These are phyloP conservation scores for Oleoguttula mirabilis DNA, from an alignment of 495 filamentous ascomycete genomes.

Conservation along the genomic window DNA sequence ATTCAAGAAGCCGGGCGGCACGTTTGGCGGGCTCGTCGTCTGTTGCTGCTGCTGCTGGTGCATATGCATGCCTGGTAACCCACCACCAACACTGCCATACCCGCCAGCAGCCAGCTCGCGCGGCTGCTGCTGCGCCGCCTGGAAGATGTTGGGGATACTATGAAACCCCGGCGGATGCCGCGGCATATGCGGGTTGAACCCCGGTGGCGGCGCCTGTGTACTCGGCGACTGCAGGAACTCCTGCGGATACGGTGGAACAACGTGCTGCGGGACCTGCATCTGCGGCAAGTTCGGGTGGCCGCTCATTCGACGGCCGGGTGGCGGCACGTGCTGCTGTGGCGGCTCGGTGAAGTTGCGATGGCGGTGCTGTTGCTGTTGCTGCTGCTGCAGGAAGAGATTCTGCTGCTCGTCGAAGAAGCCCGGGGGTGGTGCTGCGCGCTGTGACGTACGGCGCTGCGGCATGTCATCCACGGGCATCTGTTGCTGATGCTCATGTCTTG, in stretches of 20 bases:
- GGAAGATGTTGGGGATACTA: conserved; percentile 16
- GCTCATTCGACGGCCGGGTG: conserved; percentile 12
- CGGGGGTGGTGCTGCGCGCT: conserved; percentile 18
- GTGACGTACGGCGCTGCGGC: conserved; percentile 14
- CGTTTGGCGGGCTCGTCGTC: conserved; percentile 4
- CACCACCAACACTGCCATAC: neutral
- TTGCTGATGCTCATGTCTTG: conserved; percentile 2
- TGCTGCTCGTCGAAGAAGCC: conserved; percentile 19
- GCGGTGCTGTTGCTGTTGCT: neutral
- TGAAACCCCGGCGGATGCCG: conserved; percentile 17
- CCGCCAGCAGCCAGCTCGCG: neutral
- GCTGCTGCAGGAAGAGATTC: neutral
- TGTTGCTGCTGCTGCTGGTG: conserved; percentile 1
- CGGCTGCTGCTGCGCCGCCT: conserved; percentile 11
- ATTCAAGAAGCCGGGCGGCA: conserved; percentile 15
- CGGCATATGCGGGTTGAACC: conserved; percentile 15
- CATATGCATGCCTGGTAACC: neutral
- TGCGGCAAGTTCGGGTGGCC: conserved; percentile 7
- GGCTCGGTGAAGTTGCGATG: conserved; percentile 17
- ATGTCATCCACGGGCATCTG: neutral
- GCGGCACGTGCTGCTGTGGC: conserved; percentile 4
- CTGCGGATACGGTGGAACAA: conserved; percentile 1
- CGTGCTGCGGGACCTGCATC: conserved; percentile 13
- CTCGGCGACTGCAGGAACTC: conserved; percentile 13
- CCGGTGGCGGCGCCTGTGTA: conserved; percentile 8